A percentile compares a stretch with the other conserved stretches of the same genome.
Conservation (phyloP, 164 flowering plant species). For the Amborella trichopoda region DNA sequence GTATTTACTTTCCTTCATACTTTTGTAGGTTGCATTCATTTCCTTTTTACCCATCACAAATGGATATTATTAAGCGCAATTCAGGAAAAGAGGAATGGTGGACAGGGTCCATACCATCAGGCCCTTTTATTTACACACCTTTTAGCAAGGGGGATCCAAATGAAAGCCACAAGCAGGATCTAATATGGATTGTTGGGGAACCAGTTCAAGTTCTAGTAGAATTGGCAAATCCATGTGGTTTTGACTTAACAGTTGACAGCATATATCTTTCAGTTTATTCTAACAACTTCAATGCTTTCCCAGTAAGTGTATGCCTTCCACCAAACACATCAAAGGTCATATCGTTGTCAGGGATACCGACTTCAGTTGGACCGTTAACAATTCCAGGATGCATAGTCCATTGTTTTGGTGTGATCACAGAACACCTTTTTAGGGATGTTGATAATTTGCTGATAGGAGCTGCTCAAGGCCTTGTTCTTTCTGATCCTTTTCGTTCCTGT, state of each 20-base stretch:
- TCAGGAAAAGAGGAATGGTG: conserved; percentile 93
- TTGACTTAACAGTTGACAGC: conserved; percentile 85
- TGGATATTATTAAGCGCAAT: conserved; percentile 87
- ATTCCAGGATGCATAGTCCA: conserved; percentile 93
- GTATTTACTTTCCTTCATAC: neutral
- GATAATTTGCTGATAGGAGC: conserved; percentile 91
- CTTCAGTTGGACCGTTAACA: conserved; percentile 64
- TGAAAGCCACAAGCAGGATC: conserved; percentile 66
- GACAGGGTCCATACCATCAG: conserved; percentile 95
- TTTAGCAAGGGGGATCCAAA: conserved; percentile 87
- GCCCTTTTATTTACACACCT: conserved; percentile 98
- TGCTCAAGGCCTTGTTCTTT: conserved; percentile 92
- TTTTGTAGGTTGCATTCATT: conserved; percentile 68
- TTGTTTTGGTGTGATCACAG: conserved; percentile 95
- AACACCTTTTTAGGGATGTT: conserved; percentile 86
- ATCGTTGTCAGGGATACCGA: conserved; percentile 87
- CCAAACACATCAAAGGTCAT: conserved; percentile 88
- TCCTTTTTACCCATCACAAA: conserved; percentile 72
- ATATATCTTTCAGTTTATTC: conserved; percentile 87
- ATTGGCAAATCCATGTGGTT: conserved; percentile 98
- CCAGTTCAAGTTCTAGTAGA: conserved; percentile 94
- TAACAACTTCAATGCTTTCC: conserved; percentile 86
- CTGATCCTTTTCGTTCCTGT: conserved; percentile 94
- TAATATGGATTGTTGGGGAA: conserved; percentile 92
- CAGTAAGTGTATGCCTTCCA: conserved; percentile 71